Base-by-base conservation (phyloP, 306 rosid genomes). In the Cicer pinnatifidum region DNA sequence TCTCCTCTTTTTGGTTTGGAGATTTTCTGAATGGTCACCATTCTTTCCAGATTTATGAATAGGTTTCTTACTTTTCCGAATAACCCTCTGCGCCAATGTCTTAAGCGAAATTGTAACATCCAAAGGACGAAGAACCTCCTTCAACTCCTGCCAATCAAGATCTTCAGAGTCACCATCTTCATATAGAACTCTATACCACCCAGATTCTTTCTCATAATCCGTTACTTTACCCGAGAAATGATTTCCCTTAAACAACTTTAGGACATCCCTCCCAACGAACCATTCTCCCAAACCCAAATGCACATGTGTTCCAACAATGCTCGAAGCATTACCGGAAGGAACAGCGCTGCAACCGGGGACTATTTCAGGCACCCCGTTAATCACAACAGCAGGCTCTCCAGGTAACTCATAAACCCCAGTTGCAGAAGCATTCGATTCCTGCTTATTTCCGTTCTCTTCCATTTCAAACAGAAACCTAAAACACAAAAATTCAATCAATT, bases 131-230 rank as follows among this genome's bases (percentile, higher is more conserved):
- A 93, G 89, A 82, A 91, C 84, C 81, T 79, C 86, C 84, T 86
- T 83, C 81, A 93, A 78, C 83, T 87, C 92, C n/a, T 45, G 71
- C 97, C 96, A 91, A 60, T 91, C 92, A 8, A 93, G 91, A 84
- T 93, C 97, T 83, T 91, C 97, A 1, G 82, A 75, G 71, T 89
- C 97, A 9, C 94, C 96, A 58, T 93, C 97, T 82, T 91, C 97
- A 53, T 93, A 93, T 45, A 66, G 84, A 61, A 93, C 91, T 75
- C 91, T 87, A 75, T 80, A 93, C 97, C 97, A 86, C 46, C 96
- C 87, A 3, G 82, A 8, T 41, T 80, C 87, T 68, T 80, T 88
- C 84, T 93, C 96, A 68, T 54, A 91, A 38, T 84, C 85, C 0
- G 81, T 80, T 41, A 93, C 90, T 11, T 37, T 41, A 8, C 98